Evolutionary conservation across 2,329 filamentous ascomycete genomes (phyloP), one percentile per base, ranked within the genome.

Genomic region (Xylariaceae sp.): DNA sequence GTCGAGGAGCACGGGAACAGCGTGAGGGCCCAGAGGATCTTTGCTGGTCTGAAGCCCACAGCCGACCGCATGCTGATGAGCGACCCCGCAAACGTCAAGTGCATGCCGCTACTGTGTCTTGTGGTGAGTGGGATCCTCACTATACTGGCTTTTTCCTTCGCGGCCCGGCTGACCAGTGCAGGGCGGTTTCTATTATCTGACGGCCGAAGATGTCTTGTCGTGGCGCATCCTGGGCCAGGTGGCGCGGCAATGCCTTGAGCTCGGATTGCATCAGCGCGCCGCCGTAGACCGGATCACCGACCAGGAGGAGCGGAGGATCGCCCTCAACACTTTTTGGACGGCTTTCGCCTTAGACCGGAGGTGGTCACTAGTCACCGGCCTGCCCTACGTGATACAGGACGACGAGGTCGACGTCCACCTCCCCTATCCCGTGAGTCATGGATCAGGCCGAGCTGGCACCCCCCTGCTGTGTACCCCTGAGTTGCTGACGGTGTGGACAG

Each of bases 151-250:
- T 23, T 23, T 23, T 23, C 8, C n/a, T 14, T 11, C 24, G n/a
- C 5, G 15, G n/a, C 12, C 12, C 29, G 27, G 32, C 47, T 50
- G 25, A 52, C 31, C 31, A 10, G 18, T 17, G 12, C 51, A 71
- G 35, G 69, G 69, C 5, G 72, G 70, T 15, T 95, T 88, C 57
- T 75, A 90, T 44, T 95, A 93, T 51, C 77, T 94, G 32, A 78
- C 77, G 24, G 88, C 90, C 47, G 85, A 94, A 43, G 89, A 95
- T 56, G 72, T 83, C 3, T 71, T 92, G 33, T 83, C 87, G 0
- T 95, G 90, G 81, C 77, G 89, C 10, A 71, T 92, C 28, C 89
- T 93, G 53, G 89, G 89, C 2, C 72, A 93, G 41, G 83, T 88
- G 3, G 77, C 83, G 11, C 74, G 88, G 4, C 72, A 92, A 56